Evolutionary conservation across 225 moss, liverwort and hornwort genomes (phyloP), one percentile per base, ranked within the genome.

Genomic region (Polytrichum formosum): DNA sequence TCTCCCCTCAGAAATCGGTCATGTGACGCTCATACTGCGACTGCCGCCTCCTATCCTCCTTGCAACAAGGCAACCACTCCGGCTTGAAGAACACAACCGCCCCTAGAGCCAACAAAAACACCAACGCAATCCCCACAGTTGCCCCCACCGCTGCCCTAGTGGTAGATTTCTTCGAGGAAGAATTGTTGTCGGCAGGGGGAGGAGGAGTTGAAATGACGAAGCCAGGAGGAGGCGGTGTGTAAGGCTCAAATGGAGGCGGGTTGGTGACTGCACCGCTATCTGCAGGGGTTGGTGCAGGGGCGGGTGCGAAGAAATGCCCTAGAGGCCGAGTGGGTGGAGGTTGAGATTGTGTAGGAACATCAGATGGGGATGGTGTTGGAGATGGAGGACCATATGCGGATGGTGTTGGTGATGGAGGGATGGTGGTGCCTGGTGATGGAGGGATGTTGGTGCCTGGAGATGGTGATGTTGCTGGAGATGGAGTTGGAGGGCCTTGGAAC

Each of bases 61-160:
- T 70, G 77, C 80, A 86, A 68, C 86, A 86, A 65, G 79, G 80
- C 25, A 86, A 53, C 82, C 82, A 86, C 20, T 86, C 67, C 3
- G 86, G 86, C 75, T 82, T 86, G 66, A 75, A 78, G 55, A 67
- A 80, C 67, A 82, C 56, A 19, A 86, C 68, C 5, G 73, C 28
- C 6, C 80, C 70, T 28, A 86, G 59, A 0, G 77, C 37, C 1
- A 86, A n/a, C 25, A 86, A 64, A 37, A 77, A 73, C 2, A 61
- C 61, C 73, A 86, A 61, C 4, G 64, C 28, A 17, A 83, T 59
- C 27, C 75, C 86, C 53, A 86, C 74, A 17, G 61, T 28, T 19
- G 75, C 65, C 17, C 86, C 86, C 20, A 86, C 86, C 6, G 75
- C 86, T 18, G 73, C 80, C 71, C 80, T 70, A 1, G 79, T 70